phyloP scores from a whole-genome alignment of 192 early-diverging fungal genomes.

The Mortierella hygrophila region DNA sequence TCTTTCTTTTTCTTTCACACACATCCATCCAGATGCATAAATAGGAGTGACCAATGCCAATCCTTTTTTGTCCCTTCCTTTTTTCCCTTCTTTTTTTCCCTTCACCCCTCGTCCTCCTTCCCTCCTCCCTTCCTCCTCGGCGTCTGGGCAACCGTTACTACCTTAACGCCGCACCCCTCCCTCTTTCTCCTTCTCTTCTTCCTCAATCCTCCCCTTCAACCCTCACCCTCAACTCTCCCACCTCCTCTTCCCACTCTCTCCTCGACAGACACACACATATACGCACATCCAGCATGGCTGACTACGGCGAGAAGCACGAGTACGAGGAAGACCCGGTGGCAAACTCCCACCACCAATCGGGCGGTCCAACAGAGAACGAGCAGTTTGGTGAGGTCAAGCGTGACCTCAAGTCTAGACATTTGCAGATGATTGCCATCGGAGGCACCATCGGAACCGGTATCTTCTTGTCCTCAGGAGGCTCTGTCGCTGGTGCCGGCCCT shows the following conservation, averaged over 20 bases:
- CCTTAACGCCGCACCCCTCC: neutral
- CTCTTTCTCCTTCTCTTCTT: neutral
- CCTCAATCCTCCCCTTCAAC: neutral
- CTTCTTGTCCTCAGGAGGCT: conserved; percentile 82
- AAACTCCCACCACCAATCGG: neutral
- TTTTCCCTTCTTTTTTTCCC: neutral
- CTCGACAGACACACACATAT: neutral
- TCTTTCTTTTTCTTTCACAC: neutral
- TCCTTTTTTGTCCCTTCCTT: neutral
- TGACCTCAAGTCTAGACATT: conserved; percentile 77
- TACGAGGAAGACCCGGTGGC: conserved; percentile 10
- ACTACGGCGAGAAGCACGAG: conserved; percentile 22
- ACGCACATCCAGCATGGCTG: conserved; percentile 20
- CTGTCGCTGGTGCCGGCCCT: conserved; percentile 83
- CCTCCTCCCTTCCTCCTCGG: neutral
- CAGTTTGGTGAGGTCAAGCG: conserved; percentile 65
- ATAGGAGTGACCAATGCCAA: neutral
- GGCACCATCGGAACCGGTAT: conserved; percentile 80
- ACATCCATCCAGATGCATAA: neutral
- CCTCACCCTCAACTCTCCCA: neutral
- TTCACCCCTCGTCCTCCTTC: neutral
- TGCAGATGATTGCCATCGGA: conserved; percentile 84
- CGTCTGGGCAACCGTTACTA: conserved; percentile 20
- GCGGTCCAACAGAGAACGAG: conserved; percentile 5
- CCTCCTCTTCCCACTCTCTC: too few species aligned